These are phyloP conservation scores for Calonectria fujianensis DNA, from an alignment of 2,329 filamentous ascomycete species.

Conservation along the genomic window DNA sequence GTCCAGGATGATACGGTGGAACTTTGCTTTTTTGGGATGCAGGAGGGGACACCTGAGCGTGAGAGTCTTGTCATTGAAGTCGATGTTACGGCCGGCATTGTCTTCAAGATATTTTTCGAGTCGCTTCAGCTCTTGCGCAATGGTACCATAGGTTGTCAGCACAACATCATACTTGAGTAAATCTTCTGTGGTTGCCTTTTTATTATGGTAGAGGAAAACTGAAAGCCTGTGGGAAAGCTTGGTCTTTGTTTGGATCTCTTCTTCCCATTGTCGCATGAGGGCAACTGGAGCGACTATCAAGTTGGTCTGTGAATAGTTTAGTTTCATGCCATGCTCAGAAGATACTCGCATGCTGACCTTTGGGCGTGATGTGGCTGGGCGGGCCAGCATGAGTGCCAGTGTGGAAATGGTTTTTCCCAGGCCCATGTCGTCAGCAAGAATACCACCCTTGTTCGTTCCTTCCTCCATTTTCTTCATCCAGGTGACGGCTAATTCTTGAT, in stretches of 20 bases:
- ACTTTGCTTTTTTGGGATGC: conserved; percentile 75
- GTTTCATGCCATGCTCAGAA: conserved; percentile 24
- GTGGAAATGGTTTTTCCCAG: conserved; percentile 93
- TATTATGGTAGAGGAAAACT: conserved; percentile 83
- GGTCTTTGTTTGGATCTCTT: conserved; percentile 84
- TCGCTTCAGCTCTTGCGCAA: conserved; percentile 78
- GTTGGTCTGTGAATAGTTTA: conserved; percentile 77
- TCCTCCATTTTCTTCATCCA: conserved; percentile 91
- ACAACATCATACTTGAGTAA: conserved; percentile 84
- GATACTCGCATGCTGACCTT: conserved; percentile 53
- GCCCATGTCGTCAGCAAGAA: conserved; percentile 95
- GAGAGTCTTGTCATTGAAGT: conserved; percentile 61
- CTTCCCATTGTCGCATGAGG: conserved; percentile 88
- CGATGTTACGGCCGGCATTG: conserved; percentile 62
- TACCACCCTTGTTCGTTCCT: conserved; percentile 87
- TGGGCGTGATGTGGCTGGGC: conserved; percentile 71
- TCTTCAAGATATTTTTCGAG: conserved; percentile 72
- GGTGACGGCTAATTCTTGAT: conserved; percentile 87
- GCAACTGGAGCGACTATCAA: conserved; percentile 88
- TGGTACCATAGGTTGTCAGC: conserved; percentile 90
- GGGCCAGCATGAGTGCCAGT: conserved; percentile 83
- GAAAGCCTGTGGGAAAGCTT: conserved; percentile 75
- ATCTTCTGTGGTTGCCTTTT: conserved; percentile 76
- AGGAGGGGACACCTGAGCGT: conserved; percentile 73
- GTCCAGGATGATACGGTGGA: conserved; percentile 88